Evolutionary conservation across 208 protist species (phyloP), one percentile per base, ranked within the genome.

Genomic region (Crithidia expoeki): DNA sequence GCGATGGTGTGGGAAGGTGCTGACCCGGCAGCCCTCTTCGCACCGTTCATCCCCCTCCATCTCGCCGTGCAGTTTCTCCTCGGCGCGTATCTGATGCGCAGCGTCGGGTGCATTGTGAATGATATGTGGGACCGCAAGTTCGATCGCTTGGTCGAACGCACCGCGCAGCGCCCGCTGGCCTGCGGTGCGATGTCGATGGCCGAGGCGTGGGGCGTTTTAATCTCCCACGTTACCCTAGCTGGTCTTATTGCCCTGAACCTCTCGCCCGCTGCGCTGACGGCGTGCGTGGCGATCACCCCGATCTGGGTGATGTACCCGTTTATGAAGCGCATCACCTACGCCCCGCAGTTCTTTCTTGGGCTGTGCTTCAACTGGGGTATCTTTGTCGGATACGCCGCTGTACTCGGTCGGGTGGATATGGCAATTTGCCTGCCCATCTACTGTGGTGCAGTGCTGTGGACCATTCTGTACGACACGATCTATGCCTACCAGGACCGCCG

Each of bases 371-470:
- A 92, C 70, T 91, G 83, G 83, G 88, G 91, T 34, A 92, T 96
- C 62, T 94, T 96, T 73, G 91, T 94, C 3, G 91, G 91, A 44
- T 96, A 96, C 79, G 86, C 88, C 0, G 88, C 91, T 1, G 89
- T 96, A 27, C 71, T 94, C 12, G 89, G 89, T 9, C 82, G 85
- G 38, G 79, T 94, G 11, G 91, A 96, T 60, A 56, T 85, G 44
- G 75, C 79, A 4, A 81, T 93, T 19, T 89, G 80, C 51, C 65
- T 94, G 49, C 91, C 91, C 27, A 86, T 92, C 32, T 96, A 93
- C 72, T 65, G 75, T 42, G 85, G 73, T 10, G 68, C 85, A 9
- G 87, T 94, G 57, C 12, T 88, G 5, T 96, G 91, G 89, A 88
- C 81, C 14, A 84, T 94, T 40, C 60, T 96, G 47, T 93, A 93